A percentile compares a stretch with the other conserved stretches of the same genome.
These are phyloP conservation scores for Boletus sp. DNA, from an alignment of 768 basidiomycete species.

Conservation along the genomic window DNA sequence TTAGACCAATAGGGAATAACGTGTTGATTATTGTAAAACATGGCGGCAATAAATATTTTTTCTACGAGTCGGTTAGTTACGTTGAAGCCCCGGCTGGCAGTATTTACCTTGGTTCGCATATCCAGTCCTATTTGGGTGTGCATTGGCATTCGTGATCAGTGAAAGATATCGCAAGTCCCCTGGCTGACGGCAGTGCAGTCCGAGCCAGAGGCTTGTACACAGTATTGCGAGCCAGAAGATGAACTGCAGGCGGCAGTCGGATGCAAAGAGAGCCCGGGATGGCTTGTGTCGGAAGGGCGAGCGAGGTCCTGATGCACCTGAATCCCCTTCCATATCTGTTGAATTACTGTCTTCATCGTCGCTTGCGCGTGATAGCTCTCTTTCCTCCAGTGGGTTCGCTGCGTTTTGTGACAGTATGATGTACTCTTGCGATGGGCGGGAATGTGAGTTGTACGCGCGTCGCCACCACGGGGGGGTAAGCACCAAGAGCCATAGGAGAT, in stretches of 20 bases:
- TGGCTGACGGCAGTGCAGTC: background rate
- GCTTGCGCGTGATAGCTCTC: background rate
- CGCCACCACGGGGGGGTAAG: background rate
- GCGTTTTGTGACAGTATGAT: conserved; percentile 10
- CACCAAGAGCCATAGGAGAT: conserved; percentile 3
- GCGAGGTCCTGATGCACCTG: background rate
- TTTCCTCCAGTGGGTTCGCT: conserved; percentile 1
- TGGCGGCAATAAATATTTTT: conserved; percentile 26
- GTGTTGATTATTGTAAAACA: conserved; percentile 38
- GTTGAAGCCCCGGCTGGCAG: no score
- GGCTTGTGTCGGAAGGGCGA: background rate
- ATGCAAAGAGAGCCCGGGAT: background rate
- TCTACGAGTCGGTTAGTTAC: background rate
- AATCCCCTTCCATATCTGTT: background rate
- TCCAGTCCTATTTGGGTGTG: conserved; percentile 10
- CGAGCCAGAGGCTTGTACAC: background rate
- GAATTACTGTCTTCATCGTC: background rate
- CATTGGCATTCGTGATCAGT: conserved; percentile 12
- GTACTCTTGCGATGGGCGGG: conserved; percentile 5
- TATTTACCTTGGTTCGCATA: conserved; percentile 14
- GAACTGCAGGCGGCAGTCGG: background rate
- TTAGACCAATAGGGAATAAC: conserved; percentile 40
- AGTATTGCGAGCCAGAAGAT: conserved; percentile 7
- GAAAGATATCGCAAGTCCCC: conserved; percentile 16
- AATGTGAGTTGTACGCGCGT: background rate